A percentile compares a stretch with the other conserved stretches of the same genome.
phyloP scores from a whole-genome alignment of 139 green algal species.

The Marvania coccoides region DNA sequence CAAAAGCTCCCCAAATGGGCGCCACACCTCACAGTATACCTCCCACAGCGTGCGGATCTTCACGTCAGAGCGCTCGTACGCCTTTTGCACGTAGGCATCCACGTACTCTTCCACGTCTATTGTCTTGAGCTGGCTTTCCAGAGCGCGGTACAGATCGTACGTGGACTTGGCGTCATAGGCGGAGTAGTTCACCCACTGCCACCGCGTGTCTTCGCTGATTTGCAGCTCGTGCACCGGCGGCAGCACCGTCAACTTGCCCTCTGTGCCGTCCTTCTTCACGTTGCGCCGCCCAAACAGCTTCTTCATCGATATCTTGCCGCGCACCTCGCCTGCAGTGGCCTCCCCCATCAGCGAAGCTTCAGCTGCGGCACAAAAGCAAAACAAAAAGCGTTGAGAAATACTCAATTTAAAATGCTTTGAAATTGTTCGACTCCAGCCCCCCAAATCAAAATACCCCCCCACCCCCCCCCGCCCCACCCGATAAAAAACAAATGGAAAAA shows the following conservation, averaged over 20 bases:
- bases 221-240: slow-evolving; percentile 70
- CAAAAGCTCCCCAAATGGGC: slow-evolving; percentile 84
- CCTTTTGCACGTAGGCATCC: slow-evolving; percentile 6
- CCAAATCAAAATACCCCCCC: neutral
- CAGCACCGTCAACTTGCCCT: slow-evolving; percentile 57
- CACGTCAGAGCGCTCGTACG: slow-evolving; percentile 4
- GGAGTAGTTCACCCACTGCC: slow-evolving; percentile 85
- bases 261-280: slow-evolving; percentile 68
- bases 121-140: slow-evolving; percentile 30
- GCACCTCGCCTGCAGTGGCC: neutral
- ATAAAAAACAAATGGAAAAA: neutral
- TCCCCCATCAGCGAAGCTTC: slow-evolving; percentile 33
- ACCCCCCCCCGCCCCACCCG: neutral
- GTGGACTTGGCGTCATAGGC: slow-evolving; percentile 87
- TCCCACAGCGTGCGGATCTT: slow-evolving; percentile 52
- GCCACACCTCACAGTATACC: slow-evolving; percentile 74
- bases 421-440: neutral
- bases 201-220: slow-evolving; percentile 27
- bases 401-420: neutral
- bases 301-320: slow-evolving; percentile 83
- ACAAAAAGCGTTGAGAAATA: neutral
- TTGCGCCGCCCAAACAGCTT: slow-evolving; percentile 71
- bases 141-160: slow-evolving; percentile 60
- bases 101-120: slow-evolving; percentile 1
- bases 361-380: neutral